Evolutionary conservation across 306 rosid genomes (phyloP).

Genomic region (Pterocarpus santalinus): DNA sequence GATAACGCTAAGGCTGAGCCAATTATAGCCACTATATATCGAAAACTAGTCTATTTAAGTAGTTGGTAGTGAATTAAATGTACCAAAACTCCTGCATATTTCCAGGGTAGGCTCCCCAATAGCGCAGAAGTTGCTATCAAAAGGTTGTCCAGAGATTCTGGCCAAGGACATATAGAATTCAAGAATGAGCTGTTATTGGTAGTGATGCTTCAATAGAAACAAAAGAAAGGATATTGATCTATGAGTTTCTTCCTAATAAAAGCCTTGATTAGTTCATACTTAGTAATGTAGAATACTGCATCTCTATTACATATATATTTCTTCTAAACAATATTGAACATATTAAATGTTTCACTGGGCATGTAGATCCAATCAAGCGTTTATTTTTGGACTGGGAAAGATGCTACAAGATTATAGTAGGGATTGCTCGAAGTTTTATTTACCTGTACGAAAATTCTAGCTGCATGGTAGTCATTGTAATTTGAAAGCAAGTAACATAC

Average conservation of each 20-base stretch:
- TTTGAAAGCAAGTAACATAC: slow-evolving; percentile 50
- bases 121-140: slow-evolving; percentile 55
- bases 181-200: slow-evolving; percentile 54
- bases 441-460: slow-evolving; percentile 59
- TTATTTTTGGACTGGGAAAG: slow-evolving; percentile 41
- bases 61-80: not conserved
- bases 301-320: not conserved
- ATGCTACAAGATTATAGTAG: slow-evolving; percentile 48
- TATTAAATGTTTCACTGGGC: not conserved
- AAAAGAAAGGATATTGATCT: slow-evolving; percentile 56
- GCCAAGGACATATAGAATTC: slow-evolving; percentile 60
- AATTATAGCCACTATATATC: not conserved
- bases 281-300: slow-evolving; percentile 39
- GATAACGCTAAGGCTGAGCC: not conserved
- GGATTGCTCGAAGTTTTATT: slow-evolving; percentile 49
- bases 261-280: slow-evolving; percentile 47
- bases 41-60: not conserved
- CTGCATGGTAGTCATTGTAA: slow-evolving; percentile 21
- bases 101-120: slow-evolving; percentile 46
- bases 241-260: slow-evolving; percentile 55
- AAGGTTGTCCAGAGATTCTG: slow-evolving; percentile 48
- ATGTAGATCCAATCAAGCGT: slow-evolving; percentile 45
- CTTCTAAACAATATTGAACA: not conserved
- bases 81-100: not conserved
- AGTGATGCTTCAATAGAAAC: slow-evolving; percentile 55